phyloP scores from a whole-genome alignment of 371 early-diverging fungal species.

The Mortierella polycephala region DNA sequence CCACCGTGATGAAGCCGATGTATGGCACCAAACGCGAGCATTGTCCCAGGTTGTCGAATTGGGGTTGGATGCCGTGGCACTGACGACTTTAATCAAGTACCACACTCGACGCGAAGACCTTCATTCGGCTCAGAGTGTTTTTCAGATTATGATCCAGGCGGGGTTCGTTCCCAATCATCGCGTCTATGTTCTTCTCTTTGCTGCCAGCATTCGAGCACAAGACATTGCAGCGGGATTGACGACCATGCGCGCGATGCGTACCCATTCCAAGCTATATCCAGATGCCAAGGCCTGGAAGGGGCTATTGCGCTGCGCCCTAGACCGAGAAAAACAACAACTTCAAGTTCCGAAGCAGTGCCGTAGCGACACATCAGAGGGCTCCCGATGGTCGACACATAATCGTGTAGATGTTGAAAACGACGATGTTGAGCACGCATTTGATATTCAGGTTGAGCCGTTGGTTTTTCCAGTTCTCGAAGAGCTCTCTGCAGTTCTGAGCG shows the following conservation, averaged over 20 bases:
- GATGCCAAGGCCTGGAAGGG: conserved; percentile 54
- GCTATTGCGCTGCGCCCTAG: conserved; percentile 30
- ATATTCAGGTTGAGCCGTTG: background rate
- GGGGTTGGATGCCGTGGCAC: conserved; percentile 27
- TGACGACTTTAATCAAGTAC: conserved; percentile 44
- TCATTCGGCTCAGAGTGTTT: conserved; percentile 20
- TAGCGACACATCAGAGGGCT: background rate
- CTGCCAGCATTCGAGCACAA: conserved; percentile 24
- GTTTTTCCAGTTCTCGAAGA: conserved; percentile 26
- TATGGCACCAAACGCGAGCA: no score
- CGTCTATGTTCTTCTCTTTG: conserved; percentile 24
- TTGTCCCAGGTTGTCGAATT: background rate
- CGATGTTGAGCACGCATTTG: no score
- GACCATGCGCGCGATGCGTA: conserved; percentile 23
- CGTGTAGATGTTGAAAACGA: no score
- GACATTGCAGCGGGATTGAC: conserved; percentile 24
- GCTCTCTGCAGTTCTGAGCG: conserved; percentile 13
- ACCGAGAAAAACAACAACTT: conserved; percentile 6
- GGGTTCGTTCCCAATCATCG: conserved; percentile 27
- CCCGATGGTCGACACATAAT: background rate
- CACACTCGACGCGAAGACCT: conserved; percentile 36
- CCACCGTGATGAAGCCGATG: no score
- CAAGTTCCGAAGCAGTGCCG: background rate
- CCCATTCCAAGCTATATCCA: conserved; percentile 12
- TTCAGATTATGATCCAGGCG: conserved; percentile 32